Base-by-base conservation (phyloP, 2,329 filamentous ascomycete species). In the Ophiostoma ulmi region DNA sequence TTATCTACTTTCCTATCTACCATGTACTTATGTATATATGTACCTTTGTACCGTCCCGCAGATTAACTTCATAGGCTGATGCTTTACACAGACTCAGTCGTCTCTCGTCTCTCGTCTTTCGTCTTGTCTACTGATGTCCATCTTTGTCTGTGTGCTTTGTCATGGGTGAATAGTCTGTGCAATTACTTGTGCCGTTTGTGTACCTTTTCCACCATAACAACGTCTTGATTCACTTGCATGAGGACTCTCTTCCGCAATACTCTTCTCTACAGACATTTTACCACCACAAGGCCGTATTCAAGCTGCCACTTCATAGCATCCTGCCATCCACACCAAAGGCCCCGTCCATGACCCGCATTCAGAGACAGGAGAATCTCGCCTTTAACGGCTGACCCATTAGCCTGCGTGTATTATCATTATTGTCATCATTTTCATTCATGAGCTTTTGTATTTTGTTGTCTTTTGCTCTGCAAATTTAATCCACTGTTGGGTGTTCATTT, bases 371-470 rank as follows among this genome's bases (percentile, higher is more conserved):
- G 63, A 65, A 48, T 36, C 52, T 70, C 31, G 68, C 52, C 36
- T 58, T 67, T 67, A 72, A 72, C 69, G 67, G 69, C 36, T 69
- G 69, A 36, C 67, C 66, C 58, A 66, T 66, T 31, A 26, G 38
- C 52, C 35, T 68, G 39, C 48, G 14, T 17, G 35, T 10, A 35
- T 11, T 17, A 58, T 26, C 10, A 26, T 22, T 58, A 58, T 14
- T 48, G 4, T 26, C 10, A 26, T 11, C 26, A 58, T 14, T 48
- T 3, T 17, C 17, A 48, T 5, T 58, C 8, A 22, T 17, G n/a
- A 13, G 52, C 52, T 55, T 4, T 31, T 35, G 55, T 63, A 17
- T 63, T 13, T 35, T 35, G 26, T 14, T 63, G 58, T 35, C 5
- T 7, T 58, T 26, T 58, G n/a, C 31, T 11, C 52, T 58, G 52